Conservation (phyloP, 768 basidiomycete species). For the Xerocomellus chrysenteron region DNA sequence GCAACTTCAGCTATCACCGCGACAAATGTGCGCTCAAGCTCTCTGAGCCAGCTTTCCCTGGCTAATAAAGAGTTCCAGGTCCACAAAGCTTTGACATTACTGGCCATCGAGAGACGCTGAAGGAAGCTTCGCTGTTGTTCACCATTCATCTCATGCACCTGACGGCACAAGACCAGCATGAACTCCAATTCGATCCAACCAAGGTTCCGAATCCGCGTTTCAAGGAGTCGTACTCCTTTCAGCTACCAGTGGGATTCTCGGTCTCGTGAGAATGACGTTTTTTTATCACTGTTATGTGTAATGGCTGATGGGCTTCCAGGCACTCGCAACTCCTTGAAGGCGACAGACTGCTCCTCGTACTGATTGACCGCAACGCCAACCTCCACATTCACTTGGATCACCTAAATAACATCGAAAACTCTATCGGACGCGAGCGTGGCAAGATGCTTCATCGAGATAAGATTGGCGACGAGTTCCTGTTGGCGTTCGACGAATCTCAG, state of each 20-base stretch:
- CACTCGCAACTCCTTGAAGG: constrained; percentile 42
- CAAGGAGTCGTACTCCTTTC: constrained; percentile 27
- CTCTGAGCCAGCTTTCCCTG: background rate
- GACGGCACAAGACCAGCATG: constrained; percentile 30
- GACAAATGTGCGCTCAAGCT: constrained; percentile 2
- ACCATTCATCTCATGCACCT: constrained; percentile 31
- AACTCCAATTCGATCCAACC: constrained; percentile 25
- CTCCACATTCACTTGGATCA: constrained; percentile 41
- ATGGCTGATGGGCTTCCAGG: constrained; percentile 17
- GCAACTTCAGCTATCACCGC: background rate
- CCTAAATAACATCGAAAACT: constrained; percentile 32
- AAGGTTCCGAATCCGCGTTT: constrained; percentile 26
- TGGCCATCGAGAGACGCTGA: constrained; percentile 18
- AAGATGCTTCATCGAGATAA: constrained; percentile 44
- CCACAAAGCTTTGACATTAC: constrained; percentile 15
- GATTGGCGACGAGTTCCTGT: constrained; percentile 43
- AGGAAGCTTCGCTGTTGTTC: constrained; percentile 21
- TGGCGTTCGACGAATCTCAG: constrained; percentile 54
- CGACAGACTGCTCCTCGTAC: constrained; percentile 40
- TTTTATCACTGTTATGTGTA: background rate
- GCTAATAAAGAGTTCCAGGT: constrained; percentile 8
- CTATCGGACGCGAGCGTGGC: constrained; percentile 32
- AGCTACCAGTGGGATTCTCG: constrained; percentile 19
- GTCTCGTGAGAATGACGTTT: constrained; percentile 19
- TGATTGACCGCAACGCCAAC: constrained; percentile 33